Evolutionary conservation across 2,329 filamentous ascomycete genomes (phyloP).

Genomic region (Beauveria rudraprayagi): DNA sequence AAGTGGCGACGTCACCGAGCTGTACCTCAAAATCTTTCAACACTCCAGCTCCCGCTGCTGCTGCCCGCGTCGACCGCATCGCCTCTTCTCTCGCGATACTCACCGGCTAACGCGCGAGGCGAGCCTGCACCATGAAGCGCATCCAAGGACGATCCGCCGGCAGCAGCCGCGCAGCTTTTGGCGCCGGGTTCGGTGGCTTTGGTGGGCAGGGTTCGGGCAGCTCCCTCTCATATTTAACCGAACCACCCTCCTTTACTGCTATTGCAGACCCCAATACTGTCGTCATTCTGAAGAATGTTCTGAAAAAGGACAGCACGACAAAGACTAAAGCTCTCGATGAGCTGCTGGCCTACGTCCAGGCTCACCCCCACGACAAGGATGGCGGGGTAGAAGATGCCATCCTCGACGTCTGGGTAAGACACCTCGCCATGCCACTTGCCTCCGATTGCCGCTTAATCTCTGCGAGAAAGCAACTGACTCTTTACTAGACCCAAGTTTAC

Average conservation of each 20-base stretch:
- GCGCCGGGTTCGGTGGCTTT: conserved; percentile 33
- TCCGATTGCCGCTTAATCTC: background rate
- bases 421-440: background rate
- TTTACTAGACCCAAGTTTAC: conserved; percentile 66
- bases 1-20: conserved; percentile 4
- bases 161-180: background rate
- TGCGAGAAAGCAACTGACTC: background rate
- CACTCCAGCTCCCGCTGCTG: background rate
- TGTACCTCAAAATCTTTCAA: conserved; percentile 2
- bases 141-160: background rate
- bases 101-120: background rate
- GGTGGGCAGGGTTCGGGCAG: conserved; percentile 32
- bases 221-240: conserved; percentile 75
- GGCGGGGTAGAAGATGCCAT: conserved; percentile 69
- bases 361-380: conserved; percentile 42
- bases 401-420: conserved; percentile 73
- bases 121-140: conserved; percentile 5
- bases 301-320: conserved; percentile 88
- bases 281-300: conserved; percentile 85
- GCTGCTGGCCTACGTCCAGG: conserved; percentile 55
- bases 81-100: background rate
- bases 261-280: conserved; percentile 76
- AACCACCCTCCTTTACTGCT: conserved; percentile 70
- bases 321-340: conserved; percentile 89
- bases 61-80: background rate